Evolutionary conservation across 2,329 filamentous ascomycete genomes (phyloP), one percentile per base, ranked within the genome.

Genomic region (Fusarium staphyleae): DNA sequence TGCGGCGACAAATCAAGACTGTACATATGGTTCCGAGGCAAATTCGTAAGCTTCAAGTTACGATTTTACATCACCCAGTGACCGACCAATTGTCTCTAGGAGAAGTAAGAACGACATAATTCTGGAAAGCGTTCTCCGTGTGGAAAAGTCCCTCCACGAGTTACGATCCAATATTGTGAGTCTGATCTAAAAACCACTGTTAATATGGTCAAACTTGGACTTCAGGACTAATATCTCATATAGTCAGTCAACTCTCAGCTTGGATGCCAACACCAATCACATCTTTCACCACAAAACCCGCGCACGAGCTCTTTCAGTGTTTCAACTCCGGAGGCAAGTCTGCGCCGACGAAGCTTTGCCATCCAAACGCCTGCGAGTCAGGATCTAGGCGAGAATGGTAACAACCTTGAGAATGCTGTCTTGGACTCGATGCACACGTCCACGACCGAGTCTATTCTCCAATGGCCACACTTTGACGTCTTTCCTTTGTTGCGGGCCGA

Each of bases 21-120:
- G 75, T 43, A 75, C 72, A 0, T 77, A 76, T 51, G 75, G 75
- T 16, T 74, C 73, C 2, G 75, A 77, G 50, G 74, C 75, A 14
- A 77, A 75, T 60, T 76, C 75, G 75, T 77, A 58, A 71, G 74
- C 57, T 16, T 3, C 6, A 37, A 16, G n/a, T 32, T 36, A 29
- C 30, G 19, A 43, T 32, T 37, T n/a, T 10, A 6, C 12, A 11
- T 13, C 16, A 16, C 11, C 7, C 30, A 19, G 43, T 65, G 52
- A 63, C 42, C 2, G 52, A 63, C 42, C 2, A 37, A 36, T 28
- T 19, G 4, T 4, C 1, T 26, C 5, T 10, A 79, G 75, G 37
- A 72, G 79, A 52, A 78, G 78, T 24, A 82, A 82, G 61, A 80
- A 75, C 35, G 80, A 82, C 51, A 67, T 81, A 39, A 81, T 82